phyloP scores from a whole-genome alignment of 2,329 filamentous ascomycete genomes.

The Trichophyton schoenleinii region DNA sequence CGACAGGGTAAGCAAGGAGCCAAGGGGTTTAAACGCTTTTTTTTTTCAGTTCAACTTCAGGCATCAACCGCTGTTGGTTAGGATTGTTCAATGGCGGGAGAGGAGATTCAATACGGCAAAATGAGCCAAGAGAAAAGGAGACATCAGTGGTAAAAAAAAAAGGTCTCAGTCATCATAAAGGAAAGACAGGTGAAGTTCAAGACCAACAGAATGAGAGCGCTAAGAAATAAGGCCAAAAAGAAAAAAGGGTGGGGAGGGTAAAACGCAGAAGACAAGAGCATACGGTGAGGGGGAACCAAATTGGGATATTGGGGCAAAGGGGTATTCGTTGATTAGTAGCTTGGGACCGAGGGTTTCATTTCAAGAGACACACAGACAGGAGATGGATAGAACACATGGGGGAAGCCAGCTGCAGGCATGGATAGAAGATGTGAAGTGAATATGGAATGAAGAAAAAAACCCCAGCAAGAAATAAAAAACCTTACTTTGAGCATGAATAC shows the following conservation, averaged over 20 bases:
- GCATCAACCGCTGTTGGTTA: neutral
- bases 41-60: neutral
- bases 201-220: neutral
- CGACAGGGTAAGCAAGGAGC: constrained; percentile 12
- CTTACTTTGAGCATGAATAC: constrained; percentile 1
- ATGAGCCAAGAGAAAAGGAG: neutral
- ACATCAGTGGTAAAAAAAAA: neutral
- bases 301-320: constrained; percentile 12
- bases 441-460: constrained; percentile 10
- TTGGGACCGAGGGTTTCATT: constrained; percentile 31
- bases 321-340: constrained; percentile 29
- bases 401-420: constrained; percentile 14
- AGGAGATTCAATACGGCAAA: neutral
- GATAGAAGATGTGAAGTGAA: constrained; percentile 8
- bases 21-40: neutral
- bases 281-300: constrained; percentile 1
- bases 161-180: constrained; percentile 3
- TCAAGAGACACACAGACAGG: constrained; percentile 19
- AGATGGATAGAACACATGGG: neutral
- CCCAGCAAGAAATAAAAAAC: constrained; percentile 3
- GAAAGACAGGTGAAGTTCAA: neutral
- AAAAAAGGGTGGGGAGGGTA: constrained; percentile 8
- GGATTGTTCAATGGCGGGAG: neutral
- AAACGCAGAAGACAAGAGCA: neutral
- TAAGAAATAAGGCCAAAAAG: constrained; percentile 3